These are phyloP conservation scores for Zalaria sp. DNA, from an alignment of 2,329 filamentous ascomycete species.

Conservation along the genomic window DNA sequence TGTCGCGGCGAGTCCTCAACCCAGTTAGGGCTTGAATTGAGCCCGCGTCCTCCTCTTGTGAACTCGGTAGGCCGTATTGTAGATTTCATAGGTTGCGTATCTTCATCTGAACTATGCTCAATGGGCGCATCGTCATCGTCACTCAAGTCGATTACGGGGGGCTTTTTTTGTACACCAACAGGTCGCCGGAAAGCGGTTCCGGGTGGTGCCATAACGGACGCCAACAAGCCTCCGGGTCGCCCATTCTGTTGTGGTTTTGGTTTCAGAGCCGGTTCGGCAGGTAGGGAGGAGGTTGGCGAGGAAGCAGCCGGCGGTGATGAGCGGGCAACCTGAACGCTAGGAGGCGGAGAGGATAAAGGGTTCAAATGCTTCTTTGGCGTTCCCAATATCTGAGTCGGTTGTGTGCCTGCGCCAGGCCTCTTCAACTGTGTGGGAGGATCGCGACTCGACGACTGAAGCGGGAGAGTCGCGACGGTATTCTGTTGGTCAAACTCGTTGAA, in stretches of 20 bases:
- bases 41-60: constrained; percentile 23
- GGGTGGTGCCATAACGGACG: constrained; percentile 56
- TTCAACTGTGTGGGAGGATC: not conserved
- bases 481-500: constrained; percentile 32
- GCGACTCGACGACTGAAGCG: constrained; percentile 17
- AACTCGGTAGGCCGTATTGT: constrained; percentile 50
- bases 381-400: constrained; percentile 47
- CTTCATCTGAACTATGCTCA: constrained; percentile 14
- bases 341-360: constrained; percentile 16
- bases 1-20: constrained; percentile 13
- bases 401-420: constrained; percentile 24
- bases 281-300: constrained; percentile 20
- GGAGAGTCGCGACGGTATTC: constrained; percentile 36
- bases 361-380: constrained; percentile 19
- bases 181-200: constrained; percentile 54
- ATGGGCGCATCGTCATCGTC: constrained; percentile 31
- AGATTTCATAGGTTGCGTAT: constrained; percentile 27
- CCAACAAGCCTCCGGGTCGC: constrained; percentile 25
- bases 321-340: constrained; percentile 63
- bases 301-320: constrained; percentile 58
- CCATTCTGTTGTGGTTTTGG: not conserved
- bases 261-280: constrained; percentile 5
- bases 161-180: constrained; percentile 10
- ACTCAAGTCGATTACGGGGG: constrained; percentile 7
- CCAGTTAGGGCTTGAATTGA: constrained; percentile 17